Evolutionary conservation across 345 rosid genomes (phyloP), one percentile per base, ranked within the genome.

Genomic region (Ceriops decandra): DNA sequence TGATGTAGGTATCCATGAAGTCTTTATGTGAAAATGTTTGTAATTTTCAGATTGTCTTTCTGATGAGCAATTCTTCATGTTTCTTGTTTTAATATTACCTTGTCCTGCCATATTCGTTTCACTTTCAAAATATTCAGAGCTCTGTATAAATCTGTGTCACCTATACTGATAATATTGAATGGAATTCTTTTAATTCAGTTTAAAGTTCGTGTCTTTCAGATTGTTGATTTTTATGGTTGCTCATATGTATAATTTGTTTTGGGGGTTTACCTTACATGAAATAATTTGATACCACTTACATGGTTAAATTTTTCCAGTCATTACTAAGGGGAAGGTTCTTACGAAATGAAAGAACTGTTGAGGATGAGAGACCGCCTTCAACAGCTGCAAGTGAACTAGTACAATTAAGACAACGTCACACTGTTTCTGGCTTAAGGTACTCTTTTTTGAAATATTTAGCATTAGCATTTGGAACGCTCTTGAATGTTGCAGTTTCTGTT

Each of bases 351-450:
- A 86, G 88, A 76, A 81, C 92, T 46, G 89, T 73, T 57, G 92
- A 86, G 79, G 89, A 76, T 35, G 97, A 87, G 80, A 87, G 97
- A 77, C 85, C 88, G 11, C 85, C 90, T 63, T 88, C 98, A 58
- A 73, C 75, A 73, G 99, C 96, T 46, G 84, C 99, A 33, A 71
- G 86, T 75, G 98, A 95, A 82, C 84, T 95, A 76, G 85, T 84
- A 74, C 98, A 90, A 83, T 78, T 95, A 72, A 88, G 98, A 74
- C 96, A 86, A 73, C 85, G 91, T 5, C 91, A 90, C 70, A 86
- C 98, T 33, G 98, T 95, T 67, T 95, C 98, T 67, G 98, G 97
- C 69, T 82, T 91, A 77, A 88, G 99, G 99, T 91, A 84, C 71
- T 31, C 31, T 20, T 62, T 68, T 72, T 58, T 72, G 62, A 26